These are phyloP conservation scores for Flaveria linearis DNA, from an alignment of 129 eudicot species.

Conservation along the genomic window DNA sequence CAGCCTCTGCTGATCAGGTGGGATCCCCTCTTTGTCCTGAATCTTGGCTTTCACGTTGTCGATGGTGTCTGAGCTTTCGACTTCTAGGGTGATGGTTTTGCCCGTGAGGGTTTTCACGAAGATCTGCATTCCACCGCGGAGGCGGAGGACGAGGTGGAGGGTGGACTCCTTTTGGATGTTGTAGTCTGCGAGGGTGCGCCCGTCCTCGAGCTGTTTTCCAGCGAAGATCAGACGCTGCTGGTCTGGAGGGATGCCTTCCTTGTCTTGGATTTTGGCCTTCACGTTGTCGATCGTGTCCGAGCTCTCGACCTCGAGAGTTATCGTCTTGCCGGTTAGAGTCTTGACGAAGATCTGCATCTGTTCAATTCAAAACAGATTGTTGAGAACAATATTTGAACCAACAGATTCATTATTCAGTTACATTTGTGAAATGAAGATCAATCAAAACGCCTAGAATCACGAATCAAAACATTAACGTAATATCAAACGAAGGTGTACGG, in stretches of 20 bases:
- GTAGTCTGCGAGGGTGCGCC: background rate
- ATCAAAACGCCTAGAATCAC: no score
- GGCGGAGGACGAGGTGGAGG: background rate
- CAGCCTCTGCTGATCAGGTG: background rate
- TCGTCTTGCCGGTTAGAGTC: conserved; percentile 65
- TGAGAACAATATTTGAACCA: no score
- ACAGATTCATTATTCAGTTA: no score
- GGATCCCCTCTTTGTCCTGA: background rate
- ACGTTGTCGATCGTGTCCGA: background rate
- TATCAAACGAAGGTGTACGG: no score
- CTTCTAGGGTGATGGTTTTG: background rate
- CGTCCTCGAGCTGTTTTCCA: background rate
- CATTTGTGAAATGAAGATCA: no score
- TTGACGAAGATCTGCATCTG: conserved; percentile 74
- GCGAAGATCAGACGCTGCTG: background rate
- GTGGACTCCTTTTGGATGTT: conserved; percentile 6
- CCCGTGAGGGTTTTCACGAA: background rate
- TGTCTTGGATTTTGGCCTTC: background rate
- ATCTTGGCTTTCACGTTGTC: background rate
- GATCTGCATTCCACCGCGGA: background rate
- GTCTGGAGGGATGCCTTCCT: background rate
- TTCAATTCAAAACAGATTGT: background rate
- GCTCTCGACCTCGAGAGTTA: conserved; percentile 25
- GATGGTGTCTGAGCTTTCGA: background rate
- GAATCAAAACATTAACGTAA: no score